Evolutionary conservation across 495 filamentous ascomycete genomes (phyloP).

Genomic region (Entonaema liquescens): DNA sequence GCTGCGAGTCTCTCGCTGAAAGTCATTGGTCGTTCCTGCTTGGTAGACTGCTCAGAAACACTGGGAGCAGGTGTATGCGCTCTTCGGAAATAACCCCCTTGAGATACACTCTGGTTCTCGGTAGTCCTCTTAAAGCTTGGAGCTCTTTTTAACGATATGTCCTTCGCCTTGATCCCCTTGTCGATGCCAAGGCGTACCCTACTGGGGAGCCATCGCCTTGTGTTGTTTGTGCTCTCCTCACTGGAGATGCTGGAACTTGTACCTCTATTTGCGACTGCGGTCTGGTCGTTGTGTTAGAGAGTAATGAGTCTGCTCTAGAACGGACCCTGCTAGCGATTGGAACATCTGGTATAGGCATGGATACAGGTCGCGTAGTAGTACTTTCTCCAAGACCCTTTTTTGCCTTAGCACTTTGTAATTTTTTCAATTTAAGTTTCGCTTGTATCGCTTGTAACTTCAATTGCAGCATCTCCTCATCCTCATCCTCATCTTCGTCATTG

Average conservation of each 20-base stretch:
- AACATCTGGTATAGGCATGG: constrained; percentile 25
- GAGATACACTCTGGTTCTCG: constrained; percentile 41
- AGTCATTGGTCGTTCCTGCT: constrained; percentile 64
- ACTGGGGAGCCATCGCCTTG: constrained; percentile 76
- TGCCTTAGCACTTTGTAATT: constrained; percentile 70
- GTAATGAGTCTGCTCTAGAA: constrained; percentile 25
- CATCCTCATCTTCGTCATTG: constrained; percentile 83
- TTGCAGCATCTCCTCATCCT: constrained; percentile 90
- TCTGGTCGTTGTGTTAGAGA: constrained; percentile 36
- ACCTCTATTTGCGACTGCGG: constrained; percentile 59
- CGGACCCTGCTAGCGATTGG: constrained; percentile 33
- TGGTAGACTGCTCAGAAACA: constrained; percentile 20
- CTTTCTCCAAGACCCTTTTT: constrained; percentile 46
- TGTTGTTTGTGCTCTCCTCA: constrained; percentile 56
- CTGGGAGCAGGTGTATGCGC: constrained; percentile 47
- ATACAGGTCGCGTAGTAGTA: constrained; percentile 38
- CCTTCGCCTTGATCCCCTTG: constrained; percentile 80
- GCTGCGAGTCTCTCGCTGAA: constrained; percentile 90
- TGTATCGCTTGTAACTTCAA: constrained; percentile 86
- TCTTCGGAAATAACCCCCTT: constrained; percentile 56
- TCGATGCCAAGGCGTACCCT: constrained; percentile 88
- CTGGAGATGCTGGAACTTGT: constrained; percentile 85
- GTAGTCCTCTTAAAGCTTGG: constrained; percentile 55
- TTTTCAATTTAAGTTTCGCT: constrained; percentile 87
- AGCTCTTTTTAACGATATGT: constrained; percentile 85